Base-by-base conservation (phyloP, 2,329 filamentous ascomycete species). In the Chaetomium globosum region DNA sequence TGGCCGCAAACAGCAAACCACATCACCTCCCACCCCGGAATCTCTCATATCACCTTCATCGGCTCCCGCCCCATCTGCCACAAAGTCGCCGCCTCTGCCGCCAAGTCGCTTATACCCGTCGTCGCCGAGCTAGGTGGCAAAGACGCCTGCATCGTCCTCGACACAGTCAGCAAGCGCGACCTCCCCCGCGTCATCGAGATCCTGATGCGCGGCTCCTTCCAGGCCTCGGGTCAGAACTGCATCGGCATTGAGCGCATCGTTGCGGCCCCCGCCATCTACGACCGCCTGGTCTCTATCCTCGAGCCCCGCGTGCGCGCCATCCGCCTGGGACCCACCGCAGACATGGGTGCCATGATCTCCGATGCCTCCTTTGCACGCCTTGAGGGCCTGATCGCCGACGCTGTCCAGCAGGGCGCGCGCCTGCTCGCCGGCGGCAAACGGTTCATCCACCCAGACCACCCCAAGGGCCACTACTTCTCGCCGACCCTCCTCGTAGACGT, bases 211-310 rank as follows among this genome's bases (percentile, higher is more conserved):
- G 95, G 94, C 60, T 92, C 92, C 10, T 99, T 98, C 79, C 95
- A 99, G 78, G 93, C 93, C 59, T 89, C 93, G 19, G 95, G 95
- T 1, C 95, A 99, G 77, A 99, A 99, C 80, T 99, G 95, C 78
- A 94, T 99, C 74, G 95, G 95, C 63, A 94, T 97, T 71, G 95
- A 99, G 80, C 90, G 95, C 63, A 89, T 98, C 74, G 89, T 98
- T 71, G 92, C 90, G 28, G 84, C 91, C 19, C 89, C 92, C 1
- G 81, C 80, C n/a, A 83, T 91, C 59, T 96, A 98, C 80, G 83
- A 90, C 68, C 81, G 82, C 63, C 85, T 99, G 26, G 80, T 97
- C 60, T 77, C 82, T 5, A 82, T 87, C 67, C 85, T 99, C 23
- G 84, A 87, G 59, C 89, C 90, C 12, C 88, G 90, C 67, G 91